These are phyloP conservation scores for Aplosporella prunicola DNA, from an alignment of 2,329 filamentous ascomycete species.

Conservation along the genomic window DNA sequence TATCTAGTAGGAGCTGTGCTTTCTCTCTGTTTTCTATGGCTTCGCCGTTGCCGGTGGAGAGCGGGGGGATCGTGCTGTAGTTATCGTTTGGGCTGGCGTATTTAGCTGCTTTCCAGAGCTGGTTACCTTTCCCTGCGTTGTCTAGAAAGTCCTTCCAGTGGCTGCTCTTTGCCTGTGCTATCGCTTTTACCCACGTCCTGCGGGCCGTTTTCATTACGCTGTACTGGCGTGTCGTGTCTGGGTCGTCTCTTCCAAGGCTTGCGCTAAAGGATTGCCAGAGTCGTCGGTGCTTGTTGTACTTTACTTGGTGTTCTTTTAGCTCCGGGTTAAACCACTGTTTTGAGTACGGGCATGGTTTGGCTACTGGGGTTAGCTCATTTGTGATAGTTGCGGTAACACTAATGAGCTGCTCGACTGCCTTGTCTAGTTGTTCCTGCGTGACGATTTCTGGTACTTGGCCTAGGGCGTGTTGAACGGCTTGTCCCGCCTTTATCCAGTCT, in stretches of 20 bases:
- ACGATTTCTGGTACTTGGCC: neutral
- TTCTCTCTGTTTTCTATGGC: neutral
- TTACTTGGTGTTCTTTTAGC: neutral
- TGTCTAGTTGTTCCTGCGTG: neutral
- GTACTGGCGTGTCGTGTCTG: neutral
- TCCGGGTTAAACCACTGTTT: constrained; percentile 1
- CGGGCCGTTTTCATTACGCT: neutral
- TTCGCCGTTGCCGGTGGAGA: neutral
- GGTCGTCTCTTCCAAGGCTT: neutral
- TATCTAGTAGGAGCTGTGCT: constrained; percentile 1
- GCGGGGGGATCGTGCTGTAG: neutral
- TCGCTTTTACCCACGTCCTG: neutral
- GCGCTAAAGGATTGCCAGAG: neutral
- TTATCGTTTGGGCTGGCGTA: constrained; percentile 1
- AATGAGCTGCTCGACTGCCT: neutral
- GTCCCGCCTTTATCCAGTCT: neutral
- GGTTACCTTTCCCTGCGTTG: neutral
- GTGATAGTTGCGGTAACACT: neutral
- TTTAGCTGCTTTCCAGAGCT: constrained; percentile 3
- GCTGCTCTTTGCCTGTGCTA: neutral
- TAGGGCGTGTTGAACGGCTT: neutral
- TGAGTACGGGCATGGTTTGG: constrained; percentile 1
- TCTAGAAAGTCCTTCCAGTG: constrained; percentile 5
- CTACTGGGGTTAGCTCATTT: neutral
- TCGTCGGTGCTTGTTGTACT: neutral